phyloP scores from a whole-genome alignment of 257 asterid species.

The Solanum dulcamara region DNA sequence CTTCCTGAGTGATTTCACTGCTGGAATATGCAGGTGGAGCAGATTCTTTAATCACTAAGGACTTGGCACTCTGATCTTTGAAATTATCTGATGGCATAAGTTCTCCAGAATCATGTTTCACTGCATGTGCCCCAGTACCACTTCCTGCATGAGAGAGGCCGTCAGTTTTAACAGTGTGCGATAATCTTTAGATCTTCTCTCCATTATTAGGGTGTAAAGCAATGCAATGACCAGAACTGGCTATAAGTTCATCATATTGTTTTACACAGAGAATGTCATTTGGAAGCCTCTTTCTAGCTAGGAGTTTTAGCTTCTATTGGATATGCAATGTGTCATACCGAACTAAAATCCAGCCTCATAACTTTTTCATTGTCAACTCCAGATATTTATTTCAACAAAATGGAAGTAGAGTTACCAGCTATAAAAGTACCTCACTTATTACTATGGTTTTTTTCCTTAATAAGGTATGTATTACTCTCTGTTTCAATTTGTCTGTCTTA shows the following conservation, averaged over 20 bases:
- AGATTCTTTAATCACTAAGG: conserved; percentile 6
- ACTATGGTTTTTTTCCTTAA: neutral
- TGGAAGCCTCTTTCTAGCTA: neutral
- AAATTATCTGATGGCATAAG: conserved; percentile 9
- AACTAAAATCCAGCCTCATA: neutral
- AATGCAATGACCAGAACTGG: neutral
- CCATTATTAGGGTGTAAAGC: neutral
- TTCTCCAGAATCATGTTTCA: neutral
- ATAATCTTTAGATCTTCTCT: neutral
- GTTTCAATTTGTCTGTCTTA: neutral
- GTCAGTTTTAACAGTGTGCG: conserved; percentile 1
- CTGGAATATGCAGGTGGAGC: conserved; percentile 3
- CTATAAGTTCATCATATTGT: neutral
- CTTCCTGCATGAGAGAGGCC: conserved; percentile 25
- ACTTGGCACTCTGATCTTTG: conserved; percentile 14
- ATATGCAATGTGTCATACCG: neutral
- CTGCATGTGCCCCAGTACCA: conserved; percentile 2
- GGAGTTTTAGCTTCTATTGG: neutral
- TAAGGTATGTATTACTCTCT: neutral
- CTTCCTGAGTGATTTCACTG: neutral
- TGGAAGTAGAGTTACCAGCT: neutral
- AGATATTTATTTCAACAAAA: neutral
- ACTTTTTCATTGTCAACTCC: neutral
- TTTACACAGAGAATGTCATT: neutral
- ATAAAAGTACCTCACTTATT: neutral